Base-by-base conservation (phyloP, 305 asterid species). In the Fraxinus sp. region DNA sequence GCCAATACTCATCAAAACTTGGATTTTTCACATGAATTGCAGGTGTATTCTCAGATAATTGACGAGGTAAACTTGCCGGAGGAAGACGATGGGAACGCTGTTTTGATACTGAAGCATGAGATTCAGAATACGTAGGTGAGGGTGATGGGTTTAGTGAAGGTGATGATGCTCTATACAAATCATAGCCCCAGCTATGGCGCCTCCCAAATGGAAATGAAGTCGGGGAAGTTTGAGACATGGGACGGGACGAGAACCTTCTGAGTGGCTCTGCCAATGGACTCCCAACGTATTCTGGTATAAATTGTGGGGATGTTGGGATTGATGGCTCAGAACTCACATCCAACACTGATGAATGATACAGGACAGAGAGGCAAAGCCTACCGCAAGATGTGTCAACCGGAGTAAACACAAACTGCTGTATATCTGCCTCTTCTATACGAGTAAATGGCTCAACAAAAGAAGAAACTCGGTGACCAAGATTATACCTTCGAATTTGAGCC, bases 141-240 rank as follows among this genome's bases (percentile, higher is more conserved):
- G 95, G 94, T 14, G 96, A 90, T 20, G 97, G 95, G 77, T 90
- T 85, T 26, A 83, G 87, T 13, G 94, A 92, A 85, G 95, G 92
- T 13, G 93, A 90, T 57, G 97, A 89, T 80, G 93, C 94, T 87
- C 92, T 87, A 81, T 86, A 87, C 75, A 92, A 81, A 86, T 92
- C 98, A 84, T 91, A 92, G 86, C 98, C 87, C 98, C 98, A 93
- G 88, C 98, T 94, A 78, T 93, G 97, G 26, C 94, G 94, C 90
- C 98, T 89, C 41, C 86, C 93, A 81, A 89, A 89, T 70, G 93
- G 94, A 43, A 91, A 86, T 49, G 90, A 89, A 84, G 90, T 80
- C 0, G 93, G 93, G 76, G 91, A 90, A 83, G 88, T 80, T 36
- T 89, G 92, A 59, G 91, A 89, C 35, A 80, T 77, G 1, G 86